A percentile compares a stretch with the other conserved stretches of the same genome.
Conservation (phyloP, 129 eudicot genomes). For the Flaveria ramosissima region DNA sequence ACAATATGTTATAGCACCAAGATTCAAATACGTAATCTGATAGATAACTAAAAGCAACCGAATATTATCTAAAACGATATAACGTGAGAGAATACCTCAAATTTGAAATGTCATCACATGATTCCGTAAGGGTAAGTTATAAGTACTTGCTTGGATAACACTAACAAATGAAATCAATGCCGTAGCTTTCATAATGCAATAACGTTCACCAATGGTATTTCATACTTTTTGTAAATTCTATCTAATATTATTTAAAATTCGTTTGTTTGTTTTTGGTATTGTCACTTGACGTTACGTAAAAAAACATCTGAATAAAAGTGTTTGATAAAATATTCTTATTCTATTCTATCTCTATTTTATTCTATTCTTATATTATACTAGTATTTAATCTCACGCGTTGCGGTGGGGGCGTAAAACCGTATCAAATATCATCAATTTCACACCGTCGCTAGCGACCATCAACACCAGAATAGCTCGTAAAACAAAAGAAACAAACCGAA, state of each 20-base stretch:
- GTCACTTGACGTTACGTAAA: constrained; percentile 18
- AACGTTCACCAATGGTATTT: neutral
- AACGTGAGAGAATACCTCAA: neutral
- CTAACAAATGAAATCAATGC: constrained; percentile 11
- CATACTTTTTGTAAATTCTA: constrained; percentile 16
- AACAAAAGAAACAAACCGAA: too few relatives aligned
- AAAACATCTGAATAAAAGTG: constrained; percentile 12
- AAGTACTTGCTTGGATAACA: neutral
- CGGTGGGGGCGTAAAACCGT: too few relatives aligned
- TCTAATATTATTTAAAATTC: neutral
- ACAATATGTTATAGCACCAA: neutral
- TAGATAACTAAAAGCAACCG: neutral
- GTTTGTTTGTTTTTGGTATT: constrained; percentile 5
- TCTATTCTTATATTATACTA: neutral
- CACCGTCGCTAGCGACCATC: too few relatives aligned
- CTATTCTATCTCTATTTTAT: neutral
- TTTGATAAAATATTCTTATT: neutral
- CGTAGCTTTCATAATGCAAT: constrained; percentile 17
- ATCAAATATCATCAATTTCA: too few relatives aligned
- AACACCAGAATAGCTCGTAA: too few relatives aligned
- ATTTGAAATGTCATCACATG: neutral
- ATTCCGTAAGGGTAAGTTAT: neutral
- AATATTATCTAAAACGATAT: neutral
- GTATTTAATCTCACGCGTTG: too few relatives aligned
- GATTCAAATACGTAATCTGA: neutral